Evolutionary conservation across 305 asterid species (phyloP).

Genomic region (Solanum aculeatissimum): DNA sequence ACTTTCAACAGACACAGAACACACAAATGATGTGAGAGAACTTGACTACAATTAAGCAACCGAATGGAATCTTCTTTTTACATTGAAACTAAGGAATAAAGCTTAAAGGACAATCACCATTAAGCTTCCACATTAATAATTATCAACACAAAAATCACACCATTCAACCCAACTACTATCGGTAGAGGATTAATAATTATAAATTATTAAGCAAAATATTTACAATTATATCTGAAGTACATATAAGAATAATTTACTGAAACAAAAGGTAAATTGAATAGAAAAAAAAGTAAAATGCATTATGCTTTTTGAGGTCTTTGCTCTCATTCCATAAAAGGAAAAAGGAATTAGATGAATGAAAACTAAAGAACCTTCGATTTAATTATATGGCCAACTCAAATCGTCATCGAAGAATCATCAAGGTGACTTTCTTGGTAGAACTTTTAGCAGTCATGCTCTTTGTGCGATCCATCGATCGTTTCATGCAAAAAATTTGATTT

Average conservation of each 20-base stretch:
- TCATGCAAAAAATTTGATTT: too few species aligned
- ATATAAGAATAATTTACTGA: neutral
- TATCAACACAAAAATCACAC: neutral
- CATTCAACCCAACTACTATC: neutral
- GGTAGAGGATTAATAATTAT: neutral
- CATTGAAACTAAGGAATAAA: neutral
- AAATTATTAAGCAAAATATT: neutral
- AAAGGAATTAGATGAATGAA: too few species aligned
- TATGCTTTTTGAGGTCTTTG: too few species aligned
- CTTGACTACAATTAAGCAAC: neutral
- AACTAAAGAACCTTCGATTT: too few species aligned
- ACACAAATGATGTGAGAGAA: neutral
- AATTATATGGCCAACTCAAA: too few species aligned
- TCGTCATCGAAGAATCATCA: too few species aligned
- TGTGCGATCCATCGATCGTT: too few species aligned
- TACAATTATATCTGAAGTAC: neutral
- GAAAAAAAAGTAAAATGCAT: too few species aligned
- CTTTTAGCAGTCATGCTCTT: too few species aligned
- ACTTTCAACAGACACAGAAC: neutral
- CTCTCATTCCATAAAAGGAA: too few species aligned
- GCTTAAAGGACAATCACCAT: neutral
- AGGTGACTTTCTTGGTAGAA: too few species aligned
- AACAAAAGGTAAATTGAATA: too few species aligned
- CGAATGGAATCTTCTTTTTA: neutral
- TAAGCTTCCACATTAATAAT: neutral